These are phyloP conservation scores for Stagonosporopsis vannaccii DNA, from an alignment of 2,329 filamentous ascomycete genomes.

Conservation along the genomic window DNA sequence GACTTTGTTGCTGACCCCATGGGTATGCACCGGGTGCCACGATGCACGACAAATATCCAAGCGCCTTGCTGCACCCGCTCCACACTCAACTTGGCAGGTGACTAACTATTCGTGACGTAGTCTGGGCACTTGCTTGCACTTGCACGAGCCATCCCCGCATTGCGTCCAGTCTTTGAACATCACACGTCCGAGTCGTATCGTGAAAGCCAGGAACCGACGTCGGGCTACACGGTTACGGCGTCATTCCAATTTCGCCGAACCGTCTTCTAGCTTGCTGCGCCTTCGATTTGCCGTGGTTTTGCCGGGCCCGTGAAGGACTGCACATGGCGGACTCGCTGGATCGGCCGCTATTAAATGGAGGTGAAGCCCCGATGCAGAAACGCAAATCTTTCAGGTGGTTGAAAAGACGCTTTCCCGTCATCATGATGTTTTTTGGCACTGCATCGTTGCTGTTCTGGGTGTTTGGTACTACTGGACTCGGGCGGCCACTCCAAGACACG, in stretches of 20 bases:
- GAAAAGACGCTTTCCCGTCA: slow-evolving; percentile 23
- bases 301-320: slow-evolving; percentile 2
- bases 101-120: slow-evolving; percentile 12
- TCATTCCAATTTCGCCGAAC: slow-evolving; percentile 8
- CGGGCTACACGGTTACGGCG: slow-evolving; percentile 12
- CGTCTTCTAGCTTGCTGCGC: slow-evolving; percentile 2
- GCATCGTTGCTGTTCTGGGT: slow-evolving; percentile 32
- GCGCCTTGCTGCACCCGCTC: not conserved
- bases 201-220: not conserved
- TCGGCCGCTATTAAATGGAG: slow-evolving; percentile 19
- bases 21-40: slow-evolving; percentile 6
- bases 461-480: slow-evolving; percentile 23
- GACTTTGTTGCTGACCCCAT: not conserved
- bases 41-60: slow-evolving; percentile 9
- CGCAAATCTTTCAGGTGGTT: slow-evolving; percentile 24
- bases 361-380: slow-evolving; percentile 6
- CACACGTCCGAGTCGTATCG: slow-evolving; percentile 10
- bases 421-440: slow-evolving; percentile 31
- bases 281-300: slow-evolving; percentile 9
- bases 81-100: slow-evolving; percentile 5
- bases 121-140: not conserved
- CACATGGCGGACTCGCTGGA: slow-evolving; percentile 17
- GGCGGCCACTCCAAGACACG: slow-evolving; percentile 4
- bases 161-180: slow-evolving; percentile 15
- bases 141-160: slow-evolving; percentile 18